Base-by-base conservation (phyloP, 2,329 filamentous ascomycete genomes). In the Colletotrichum simmondsii region DNA sequence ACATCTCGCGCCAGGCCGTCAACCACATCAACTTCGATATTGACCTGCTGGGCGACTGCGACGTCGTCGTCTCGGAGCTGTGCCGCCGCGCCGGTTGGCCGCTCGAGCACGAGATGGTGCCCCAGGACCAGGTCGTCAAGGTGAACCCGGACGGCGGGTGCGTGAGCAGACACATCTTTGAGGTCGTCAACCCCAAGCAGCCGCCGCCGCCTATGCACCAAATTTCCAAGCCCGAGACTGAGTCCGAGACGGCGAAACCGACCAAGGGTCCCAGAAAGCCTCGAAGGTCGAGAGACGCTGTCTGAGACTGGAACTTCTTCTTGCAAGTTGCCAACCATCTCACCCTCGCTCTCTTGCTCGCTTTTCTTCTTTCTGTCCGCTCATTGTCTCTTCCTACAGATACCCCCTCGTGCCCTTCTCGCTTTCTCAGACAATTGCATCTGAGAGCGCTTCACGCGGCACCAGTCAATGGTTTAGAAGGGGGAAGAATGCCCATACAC, bases 11-110 rank as follows among this genome's bases (percentile, higher is more conserved):
- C 76, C 93, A 94, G 85, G 92, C 95, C 3, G 94, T 98, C 68
- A 88, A 87, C 46, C 96, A 98, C 82, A 94, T 97, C 80, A 95
- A 97, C 80, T 98, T 99, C 78, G 97, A 99, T 82, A 95, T 99
- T 76, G 95, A 98, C 80, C 88, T 99, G 68, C 87, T 98, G n/a
- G 97, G 97, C 46, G 95, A 98, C 80, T 98, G 96, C 83, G 97
- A 99, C 80, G 89, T 95, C 53, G 92, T 98, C 10, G 93, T 98
- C 16, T 89, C 93, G 0, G 96, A 98, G 84, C 88, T 99, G 65
- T 96, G 94, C 80, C 90, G 92, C 57, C 90, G 94, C 14, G 92
- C 94, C 1, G 93, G 92, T 3, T 98, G 97, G 97, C 86, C 91
- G 7, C 83, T 98, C 65, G 80, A 89, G 57, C 95, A 98, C 79